Evolutionary conservation across 1,284 basidiomycete genomes (phyloP).

Genomic region (Neolentinus lepideus): DNA sequence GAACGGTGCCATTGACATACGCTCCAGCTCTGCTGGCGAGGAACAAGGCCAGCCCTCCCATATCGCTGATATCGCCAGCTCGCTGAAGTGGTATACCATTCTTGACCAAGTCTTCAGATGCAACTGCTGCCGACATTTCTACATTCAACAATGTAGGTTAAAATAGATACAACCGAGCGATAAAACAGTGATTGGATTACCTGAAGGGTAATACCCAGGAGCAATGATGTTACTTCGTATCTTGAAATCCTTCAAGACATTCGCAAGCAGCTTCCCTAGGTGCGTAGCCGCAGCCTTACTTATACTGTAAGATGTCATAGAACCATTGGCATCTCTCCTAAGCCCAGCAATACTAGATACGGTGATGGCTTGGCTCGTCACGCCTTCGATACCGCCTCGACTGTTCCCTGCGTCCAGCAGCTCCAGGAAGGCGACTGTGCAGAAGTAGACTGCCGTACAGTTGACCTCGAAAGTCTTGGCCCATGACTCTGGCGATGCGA

Average conservation of each 20-base stretch:
- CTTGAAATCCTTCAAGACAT: slow-evolving; percentile 62
- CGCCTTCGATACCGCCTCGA: slow-evolving; percentile 19
- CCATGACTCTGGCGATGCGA: slow-evolving; percentile 52
- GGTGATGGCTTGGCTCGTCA: slow-evolving; percentile 47
- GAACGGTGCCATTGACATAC: slow-evolving; percentile 65
- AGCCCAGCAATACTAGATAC: slow-evolving; percentile 62
- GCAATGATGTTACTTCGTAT: slow-evolving; percentile 68
- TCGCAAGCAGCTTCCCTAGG: slow-evolving; percentile 62
- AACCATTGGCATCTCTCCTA: slow-evolving; percentile 51
- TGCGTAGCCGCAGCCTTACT: slow-evolving; percentile 65
- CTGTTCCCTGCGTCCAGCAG: slow-evolving; percentile 62
- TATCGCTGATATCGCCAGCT: slow-evolving; percentile 52
- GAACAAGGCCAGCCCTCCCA: slow-evolving; percentile 64
- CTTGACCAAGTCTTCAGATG: slow-evolving; percentile 35
- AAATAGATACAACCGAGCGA: slow-evolving; percentile 6
- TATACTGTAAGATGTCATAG: slow-evolving; percentile 62
- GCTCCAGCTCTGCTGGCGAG: slow-evolving; percentile 65
- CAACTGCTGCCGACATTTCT: slow-evolving; percentile 63
- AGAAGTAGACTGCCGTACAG: slow-evolving; percentile 64
- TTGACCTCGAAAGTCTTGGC: slow-evolving; percentile 60
- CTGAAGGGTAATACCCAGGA: slow-evolving; percentile 65
- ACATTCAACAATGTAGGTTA: slow-evolving; percentile 9
- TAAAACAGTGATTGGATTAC: slow-evolving; percentile 28
- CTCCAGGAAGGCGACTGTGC: slow-evolving; percentile 66
- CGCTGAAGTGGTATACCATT: slow-evolving; percentile 53